phyloP scores from a whole-genome alignment of 2,329 filamentous ascomycete genomes.

The Pleoardoris graminearum region DNA sequence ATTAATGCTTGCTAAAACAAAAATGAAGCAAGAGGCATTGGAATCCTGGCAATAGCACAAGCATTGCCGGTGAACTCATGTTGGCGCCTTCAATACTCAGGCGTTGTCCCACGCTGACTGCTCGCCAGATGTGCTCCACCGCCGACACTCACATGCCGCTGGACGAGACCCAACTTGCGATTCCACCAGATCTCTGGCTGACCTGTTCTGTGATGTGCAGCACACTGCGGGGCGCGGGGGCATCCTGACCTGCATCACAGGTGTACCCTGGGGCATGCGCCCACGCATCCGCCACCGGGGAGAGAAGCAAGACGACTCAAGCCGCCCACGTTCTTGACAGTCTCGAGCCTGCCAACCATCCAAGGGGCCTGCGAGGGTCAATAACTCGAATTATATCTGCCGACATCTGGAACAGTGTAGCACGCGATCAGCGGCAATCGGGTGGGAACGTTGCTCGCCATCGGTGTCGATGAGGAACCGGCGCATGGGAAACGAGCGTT shows the following conservation, averaged over 20 bases:
- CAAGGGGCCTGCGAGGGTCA: background rate
- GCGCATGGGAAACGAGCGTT: conserved; percentile 4
- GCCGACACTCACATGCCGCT: background rate
- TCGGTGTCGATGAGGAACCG: background rate
- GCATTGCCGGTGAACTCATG: background rate
- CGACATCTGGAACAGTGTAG: background rate
- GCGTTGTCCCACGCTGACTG: background rate
- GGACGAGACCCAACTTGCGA: conserved; percentile 1
- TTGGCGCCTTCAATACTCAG: background rate
- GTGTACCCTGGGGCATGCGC: conserved; percentile 6
- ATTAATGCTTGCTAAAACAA: background rate
- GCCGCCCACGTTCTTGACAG: no score
- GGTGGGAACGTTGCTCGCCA: background rate
- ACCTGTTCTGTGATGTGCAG: background rate
- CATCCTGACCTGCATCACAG: conserved; percentile 23
- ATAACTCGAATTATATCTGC: background rate
- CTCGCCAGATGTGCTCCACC: background rate
- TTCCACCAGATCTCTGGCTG: background rate
- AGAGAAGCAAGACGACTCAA: background rate
- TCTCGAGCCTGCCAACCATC: no score
- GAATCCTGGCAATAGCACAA: background rate
- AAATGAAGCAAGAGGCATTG: background rate
- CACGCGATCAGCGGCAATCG: background rate
- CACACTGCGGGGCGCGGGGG: conserved; percentile 17
- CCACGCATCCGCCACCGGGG: background rate